Evolutionary conservation across 2,329 filamentous ascomycete species (phyloP), one percentile per base, ranked within the genome.

Genomic region (Magnaporthiopsis rhizophila): DNA sequence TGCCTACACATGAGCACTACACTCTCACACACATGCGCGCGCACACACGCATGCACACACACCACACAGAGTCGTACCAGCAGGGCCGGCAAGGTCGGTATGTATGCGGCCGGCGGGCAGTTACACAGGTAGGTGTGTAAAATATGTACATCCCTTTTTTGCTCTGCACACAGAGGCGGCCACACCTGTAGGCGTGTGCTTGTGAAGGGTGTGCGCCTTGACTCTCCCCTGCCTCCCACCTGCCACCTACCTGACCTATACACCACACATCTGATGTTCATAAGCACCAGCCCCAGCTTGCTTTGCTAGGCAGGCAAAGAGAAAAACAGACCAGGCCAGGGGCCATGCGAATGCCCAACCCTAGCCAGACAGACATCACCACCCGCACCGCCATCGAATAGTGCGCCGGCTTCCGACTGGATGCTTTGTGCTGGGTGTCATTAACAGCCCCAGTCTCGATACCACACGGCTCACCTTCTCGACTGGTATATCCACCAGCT

Each of bases 21-120:
- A 30, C 34, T 5, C 34, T 5, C 34, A 36, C 34, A 36, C 11
- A 59, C 57, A 59, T 21, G 24, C 7, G 57, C 57, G 32, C 24
- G 21, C 57, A 58, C 63, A 69, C 26, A 26, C 26, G 3, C 26
- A 26, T 26, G 26, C 26, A 26, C 26, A 26, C 62, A 66, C 69
- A 65, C 3, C 1, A 3, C 62, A 62, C 3, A 59, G 21, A 53
- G 45, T 53, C 45, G 45, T 18, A 24, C 45, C 21, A 53, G 45
- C 45, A 53, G 45, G 45, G 45, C 45, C 45, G 21, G 21, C 45
- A 53, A 11, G 45, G 45, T 53, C 7, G 45, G 45, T 53, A 53
- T 8, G 45, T 53, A 45, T 45, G 38, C 38, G 38, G 38, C 38
- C 21, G 45, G 45, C 45, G 21, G 45, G 18, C 38, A 45, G 6